Conservation (phyloP, 805 yeast species). For the Wickerhamomyces queroliae region DNA sequence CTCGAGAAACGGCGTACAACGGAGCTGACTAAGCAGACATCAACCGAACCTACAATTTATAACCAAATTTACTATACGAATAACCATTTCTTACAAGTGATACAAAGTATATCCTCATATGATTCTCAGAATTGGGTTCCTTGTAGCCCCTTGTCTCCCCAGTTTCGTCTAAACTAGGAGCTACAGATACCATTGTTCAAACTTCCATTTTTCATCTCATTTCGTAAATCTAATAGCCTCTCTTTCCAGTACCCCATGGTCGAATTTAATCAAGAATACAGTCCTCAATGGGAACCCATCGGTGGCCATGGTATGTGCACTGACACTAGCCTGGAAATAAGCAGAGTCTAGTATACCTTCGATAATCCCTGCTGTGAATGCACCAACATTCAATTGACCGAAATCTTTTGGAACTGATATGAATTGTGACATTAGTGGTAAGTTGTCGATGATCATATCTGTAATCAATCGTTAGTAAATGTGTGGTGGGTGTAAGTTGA, state of each 20-base stretch:
- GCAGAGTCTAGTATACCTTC: slow-evolving; percentile 78
- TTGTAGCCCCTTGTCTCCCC: not conserved
- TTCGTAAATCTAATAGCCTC: slow-evolving; percentile 40
- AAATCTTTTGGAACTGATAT: slow-evolving; percentile 77
- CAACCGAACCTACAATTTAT: too few relatives aligned
- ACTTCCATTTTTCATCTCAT: not conserved
- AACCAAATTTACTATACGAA: too few relatives aligned
- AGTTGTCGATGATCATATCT: slow-evolving; percentile 55
- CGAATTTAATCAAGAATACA: slow-evolving; percentile 71
- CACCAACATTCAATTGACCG: slow-evolving; percentile 71
- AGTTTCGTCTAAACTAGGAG: not conserved
- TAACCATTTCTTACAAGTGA: too few relatives aligned
- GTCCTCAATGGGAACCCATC: slow-evolving; percentile 59
- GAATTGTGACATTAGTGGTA: slow-evolving; percentile 65
- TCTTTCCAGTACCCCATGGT: slow-evolving; percentile 47
- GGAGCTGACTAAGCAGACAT: too few relatives aligned
- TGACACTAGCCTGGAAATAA: slow-evolving; percentile 67
- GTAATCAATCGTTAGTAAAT: slow-evolving; percentile 31
- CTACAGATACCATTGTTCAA: not conserved
- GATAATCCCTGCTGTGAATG: slow-evolving; percentile 78
- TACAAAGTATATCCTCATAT: too few relatives aligned
- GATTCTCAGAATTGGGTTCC: too few relatives aligned
- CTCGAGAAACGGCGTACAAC: too few relatives aligned
- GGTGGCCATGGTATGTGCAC: slow-evolving; percentile 74
- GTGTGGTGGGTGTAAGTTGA: slow-evolving; percentile 7